phyloP scores from a whole-genome alignment of 2,329 filamentous ascomycete species.

The Plectosphaerella sp. region DNA sequence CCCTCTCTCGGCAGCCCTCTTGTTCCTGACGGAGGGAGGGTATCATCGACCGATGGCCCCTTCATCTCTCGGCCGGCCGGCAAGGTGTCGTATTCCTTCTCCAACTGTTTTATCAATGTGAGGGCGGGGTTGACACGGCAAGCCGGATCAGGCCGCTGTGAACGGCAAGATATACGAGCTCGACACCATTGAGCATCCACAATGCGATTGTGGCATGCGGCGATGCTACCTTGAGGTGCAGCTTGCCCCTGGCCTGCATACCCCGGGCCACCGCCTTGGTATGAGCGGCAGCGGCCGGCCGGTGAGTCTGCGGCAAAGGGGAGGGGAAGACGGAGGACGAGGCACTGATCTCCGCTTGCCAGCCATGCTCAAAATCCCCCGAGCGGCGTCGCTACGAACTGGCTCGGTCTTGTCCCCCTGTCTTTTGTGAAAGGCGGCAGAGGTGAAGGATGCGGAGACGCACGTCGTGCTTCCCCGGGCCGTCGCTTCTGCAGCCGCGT shows the following conservation, averaged over 20 bases:
- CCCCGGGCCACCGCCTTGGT: background rate
- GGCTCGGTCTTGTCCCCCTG: background rate
- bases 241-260: background rate
- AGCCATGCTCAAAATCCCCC: background rate
- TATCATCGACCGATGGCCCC: no score
- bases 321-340: background rate
- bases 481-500: background rate
- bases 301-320: background rate
- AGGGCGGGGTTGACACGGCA: no score
- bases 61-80: no score
- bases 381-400: background rate
- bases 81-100: no score
- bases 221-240: background rate
- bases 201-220: background rate
- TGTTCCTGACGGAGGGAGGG: no score
- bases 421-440: background rate
- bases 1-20: no score
- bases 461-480: slow-evolving; percentile 1
- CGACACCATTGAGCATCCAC: no score
- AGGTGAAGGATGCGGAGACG: background rate
- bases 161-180: no score
- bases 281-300: background rate
- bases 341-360: background rate
- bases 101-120: no score
- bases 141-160: no score